Evolutionary conservation across 305 asterid genomes (phyloP).

Genomic region (Ajuga reptans): DNA sequence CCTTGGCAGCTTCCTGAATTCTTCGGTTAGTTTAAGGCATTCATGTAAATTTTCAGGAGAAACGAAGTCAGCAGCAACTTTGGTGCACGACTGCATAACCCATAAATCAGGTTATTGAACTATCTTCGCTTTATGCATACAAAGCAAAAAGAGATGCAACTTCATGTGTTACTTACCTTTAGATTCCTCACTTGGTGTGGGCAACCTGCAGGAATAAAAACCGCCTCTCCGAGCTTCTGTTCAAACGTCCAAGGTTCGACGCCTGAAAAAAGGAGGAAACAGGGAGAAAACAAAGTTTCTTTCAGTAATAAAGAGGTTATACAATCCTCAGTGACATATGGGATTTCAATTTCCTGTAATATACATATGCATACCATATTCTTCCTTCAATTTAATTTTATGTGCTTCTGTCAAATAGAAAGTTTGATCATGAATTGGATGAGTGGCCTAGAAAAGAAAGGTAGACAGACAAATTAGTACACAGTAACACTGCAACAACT

Average conservation of each 20-base stretch:
- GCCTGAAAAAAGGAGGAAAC: constrained; percentile 30
- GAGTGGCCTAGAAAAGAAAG: constrained; percentile 46
- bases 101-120: constrained; percentile 3
- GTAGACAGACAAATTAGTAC: background rate
- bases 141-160: background rate
- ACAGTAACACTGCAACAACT: background rate
- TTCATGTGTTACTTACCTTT: constrained; percentile 41
- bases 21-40: constrained; percentile 64
- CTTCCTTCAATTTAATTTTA: constrained; percentile 65
- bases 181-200: constrained; percentile 95
- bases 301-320: constrained; percentile 6
- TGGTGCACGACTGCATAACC: constrained; percentile 67
- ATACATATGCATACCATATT: constrained; percentile 40
- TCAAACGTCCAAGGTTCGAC: constrained; percentile 83
- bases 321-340: background rate
- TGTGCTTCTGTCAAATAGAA: constrained; percentile 70
- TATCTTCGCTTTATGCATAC: background rate
- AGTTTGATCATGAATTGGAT: constrained; percentile 81
- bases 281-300: background rate
- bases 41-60: constrained; percentile 80
- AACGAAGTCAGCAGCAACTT: constrained; percentile 84
- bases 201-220: constrained; percentile 89
- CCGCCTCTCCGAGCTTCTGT: constrained; percentile 80
- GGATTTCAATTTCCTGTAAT: background rate
- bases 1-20: constrained; percentile 70